Base-by-base conservation (phyloP, 345 rosid species). In the Erucastrum elatum region DNA sequence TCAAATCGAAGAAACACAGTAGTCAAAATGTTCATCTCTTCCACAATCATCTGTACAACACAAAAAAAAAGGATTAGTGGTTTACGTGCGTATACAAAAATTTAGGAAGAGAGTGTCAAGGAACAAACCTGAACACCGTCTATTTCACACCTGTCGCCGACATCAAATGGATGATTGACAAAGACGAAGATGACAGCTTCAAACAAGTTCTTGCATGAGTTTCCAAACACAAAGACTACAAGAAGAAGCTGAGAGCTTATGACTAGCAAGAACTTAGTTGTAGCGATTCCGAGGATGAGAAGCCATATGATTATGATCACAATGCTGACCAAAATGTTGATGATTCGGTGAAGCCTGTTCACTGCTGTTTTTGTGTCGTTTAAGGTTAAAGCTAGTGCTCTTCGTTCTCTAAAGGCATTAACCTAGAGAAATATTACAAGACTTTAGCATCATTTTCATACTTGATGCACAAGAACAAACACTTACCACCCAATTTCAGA, bases 291-390 rank as follows among this genome's bases (percentile, higher is more conserved):
- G 41, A 94, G 90, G 37, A 94, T 92, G 70, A 92, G 87, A 27
- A 94, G 90, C 89, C 88, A 92, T 31, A 90, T 86, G 70, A 91
- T 80, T 46, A 86, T 4, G 16, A 90, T 83, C 33, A 94, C 68
- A 61, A 87, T 82, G 75, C 86, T 83, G 66, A 90, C 88, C 37
- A 90, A 58, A 13, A 80, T 34, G 74, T 92, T 82, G 3, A 91
- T 72, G 56, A 94, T 83, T 3, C 59, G 75, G 82, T 94, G 98
- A 75, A 94, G 97, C 76, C 82, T 87, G 83, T 94, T 90, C 72
- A 94, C 97, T 5, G 97, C 98, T 39, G 98, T 94, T 75, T 94
- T 92, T 1, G 97, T 94, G 68, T 94, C 98, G 55, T 92, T 88
- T 81, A 94, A 64, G 11, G 98, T 92, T 79, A 90, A 75, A 37